A percentile compares a stretch with the other conserved stretches of the same genome.
Conservation (phyloP, 192 early-diverging fungal species). For the Coemansia sp. region DNA sequence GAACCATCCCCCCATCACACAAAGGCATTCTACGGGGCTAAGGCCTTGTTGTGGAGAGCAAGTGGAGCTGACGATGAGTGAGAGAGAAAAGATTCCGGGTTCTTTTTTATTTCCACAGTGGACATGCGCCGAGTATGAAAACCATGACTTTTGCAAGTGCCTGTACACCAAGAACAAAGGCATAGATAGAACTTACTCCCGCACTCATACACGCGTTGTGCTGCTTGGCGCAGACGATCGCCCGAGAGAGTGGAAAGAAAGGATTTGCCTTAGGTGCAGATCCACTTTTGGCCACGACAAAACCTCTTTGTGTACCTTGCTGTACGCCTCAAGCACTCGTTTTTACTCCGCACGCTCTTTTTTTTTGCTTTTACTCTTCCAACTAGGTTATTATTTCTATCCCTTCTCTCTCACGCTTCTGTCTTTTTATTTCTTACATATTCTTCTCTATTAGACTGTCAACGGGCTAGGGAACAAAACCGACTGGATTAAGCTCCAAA, state of each 20-base stretch:
- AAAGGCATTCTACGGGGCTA: not conserved
- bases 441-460: conserved; percentile 3
- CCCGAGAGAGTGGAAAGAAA: not conserved
- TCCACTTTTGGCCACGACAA: not conserved
- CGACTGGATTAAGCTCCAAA: not conserved
- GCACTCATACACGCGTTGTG: not conserved
- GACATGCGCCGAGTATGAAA: not conserved
- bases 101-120: not conserved
- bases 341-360: conserved; percentile 10
- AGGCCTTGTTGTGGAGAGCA: not conserved
- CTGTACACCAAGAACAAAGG: not conserved
- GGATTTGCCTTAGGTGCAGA: not conserved
- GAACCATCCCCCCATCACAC: not conserved
- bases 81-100: not conserved
- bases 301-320: too few relatives aligned
- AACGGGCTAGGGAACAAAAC: not conserved
- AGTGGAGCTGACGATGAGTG: not conserved
- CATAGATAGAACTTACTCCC: not conserved
- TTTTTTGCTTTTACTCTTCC: conserved; percentile 2
- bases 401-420: not conserved
- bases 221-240: not conserved
- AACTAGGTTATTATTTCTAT: conserved; percentile 6
- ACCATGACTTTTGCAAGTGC: not conserved
- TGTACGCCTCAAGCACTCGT: not conserved
- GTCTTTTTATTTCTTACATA: not conserved